Conservation (phyloP, 2,329 filamentous ascomycete genomes). For the Neoascochyta sp. region DNA sequence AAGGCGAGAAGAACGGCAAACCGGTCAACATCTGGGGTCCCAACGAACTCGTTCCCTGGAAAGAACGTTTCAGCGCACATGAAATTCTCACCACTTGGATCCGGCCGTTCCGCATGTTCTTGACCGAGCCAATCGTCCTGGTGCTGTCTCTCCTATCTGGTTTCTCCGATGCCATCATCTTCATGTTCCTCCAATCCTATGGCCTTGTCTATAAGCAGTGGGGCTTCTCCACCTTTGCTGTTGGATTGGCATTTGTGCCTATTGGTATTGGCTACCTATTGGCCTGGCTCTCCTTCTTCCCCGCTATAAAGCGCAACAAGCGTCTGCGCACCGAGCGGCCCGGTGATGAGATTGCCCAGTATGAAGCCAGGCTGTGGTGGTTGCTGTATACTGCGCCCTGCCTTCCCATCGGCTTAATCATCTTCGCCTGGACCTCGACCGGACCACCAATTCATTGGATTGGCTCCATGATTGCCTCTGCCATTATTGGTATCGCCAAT, state of each 20-base stretch:
- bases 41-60: slow-evolving; percentile 57
- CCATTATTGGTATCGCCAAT: slow-evolving; percentile 67
- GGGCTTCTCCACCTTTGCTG: slow-evolving; percentile 55
- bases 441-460: slow-evolving; percentile 67
- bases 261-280: slow-evolving; percentile 60
- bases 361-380: slow-evolving; percentile 59
- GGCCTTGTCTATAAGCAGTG: slow-evolving; percentile 65
- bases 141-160: slow-evolving; percentile 68
- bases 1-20: slow-evolving; percentile 57
- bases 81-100: slow-evolving; percentile 51
- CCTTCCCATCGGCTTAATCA: slow-evolving; percentile 65
- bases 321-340: slow-evolving; percentile 27
- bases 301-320: slow-evolving; percentile 44
- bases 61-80: slow-evolving; percentile 36
- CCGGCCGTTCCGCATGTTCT: slow-evolving; percentile 67
- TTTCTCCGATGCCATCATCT: slow-evolving; percentile 74
- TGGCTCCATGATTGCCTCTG: slow-evolving; percentile 61
- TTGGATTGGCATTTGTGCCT: slow-evolving; percentile 62
- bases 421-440: slow-evolving; percentile 67
- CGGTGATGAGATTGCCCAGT: slow-evolving; percentile 30
- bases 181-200: slow-evolving; percentile 74
- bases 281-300: slow-evolving; percentile 60
- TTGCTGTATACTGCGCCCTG: slow-evolving; percentile 60
- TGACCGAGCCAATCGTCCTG: slow-evolving; percentile 72
- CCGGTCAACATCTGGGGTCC: slow-evolving; percentile 66